Evolutionary conservation across 345 rosid genomes (phyloP), one percentile per base, ranked within the genome.

Genomic region (Geranium brycei): DNA sequence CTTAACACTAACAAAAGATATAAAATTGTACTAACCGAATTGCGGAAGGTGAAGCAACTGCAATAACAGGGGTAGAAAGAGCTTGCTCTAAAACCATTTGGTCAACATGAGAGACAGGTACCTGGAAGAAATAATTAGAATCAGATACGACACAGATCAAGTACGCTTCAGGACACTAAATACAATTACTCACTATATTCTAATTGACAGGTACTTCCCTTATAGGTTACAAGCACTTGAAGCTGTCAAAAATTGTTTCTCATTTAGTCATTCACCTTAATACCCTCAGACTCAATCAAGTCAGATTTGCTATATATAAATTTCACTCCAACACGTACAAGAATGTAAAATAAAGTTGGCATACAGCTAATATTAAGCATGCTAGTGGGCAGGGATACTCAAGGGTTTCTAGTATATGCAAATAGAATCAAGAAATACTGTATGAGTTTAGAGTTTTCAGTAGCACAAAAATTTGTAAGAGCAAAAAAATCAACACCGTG

Each of bases 21-120:
- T 53, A 70, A 64, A 18, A 18, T 65, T 58, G 59, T 58, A 67
- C 77, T 69, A 60, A 93, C 99, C 77, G 66, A 55, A 87, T 62
- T 69, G 99, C 86, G 64, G 95, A 93, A 78, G 97, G 99, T 57
- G 99, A 92, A 71, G 96, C 99, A 71, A 90, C 87, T 17, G 99
- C 81, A 65, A 86, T 75, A 66, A 93, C 95, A 28, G 96, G 89
- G 53, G 78, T 81, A 74, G 77, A 82, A 59, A 86, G 67, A 67
- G 96, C 97, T 77, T 75, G 75, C 80, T 81, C 70, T 51, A 90
- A 72, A 62, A 86, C 74, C 58, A 62, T 69, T 64, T 67, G 71
- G 64, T 90, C 96, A 71, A 93, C 91, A 73, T 77, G 79, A 57
- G 79, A 62, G 64, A 90, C 87, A 51, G 89, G 91, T 66, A 80